phyloP scores from a whole-genome alignment of 1,139 yeast species.

The Pichia cactophila region DNA sequence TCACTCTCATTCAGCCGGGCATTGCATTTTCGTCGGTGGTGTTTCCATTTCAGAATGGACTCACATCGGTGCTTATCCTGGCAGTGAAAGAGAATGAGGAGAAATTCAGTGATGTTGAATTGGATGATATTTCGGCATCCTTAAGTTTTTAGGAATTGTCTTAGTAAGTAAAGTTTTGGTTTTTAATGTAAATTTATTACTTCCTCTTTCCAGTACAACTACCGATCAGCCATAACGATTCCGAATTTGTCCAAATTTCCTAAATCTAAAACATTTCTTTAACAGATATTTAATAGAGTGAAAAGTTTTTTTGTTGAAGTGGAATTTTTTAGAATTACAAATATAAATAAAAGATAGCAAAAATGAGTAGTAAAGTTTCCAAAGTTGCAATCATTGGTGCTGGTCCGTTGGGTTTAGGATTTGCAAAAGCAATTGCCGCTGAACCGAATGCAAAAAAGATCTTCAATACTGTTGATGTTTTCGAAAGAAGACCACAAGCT shows the following conservation, averaged over 20 bases:
- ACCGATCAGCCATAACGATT: no score
- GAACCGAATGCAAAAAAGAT: slow-evolving; percentile 32
- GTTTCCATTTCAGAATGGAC: not conserved
- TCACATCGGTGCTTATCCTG: not conserved
- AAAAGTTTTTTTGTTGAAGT: not conserved
- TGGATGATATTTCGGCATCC: not conserved
- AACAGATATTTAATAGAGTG: not conserved
- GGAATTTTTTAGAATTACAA: not conserved
- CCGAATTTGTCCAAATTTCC: not conserved
- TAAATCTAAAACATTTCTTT: not conserved
- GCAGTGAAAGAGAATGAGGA: not conserved
- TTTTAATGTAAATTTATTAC: not conserved
- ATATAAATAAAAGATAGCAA: not conserved
- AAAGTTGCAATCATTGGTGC: slow-evolving; percentile 42
- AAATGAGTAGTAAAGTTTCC: slow-evolving; percentile 6
- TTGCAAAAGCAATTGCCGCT: slow-evolving; percentile 39
- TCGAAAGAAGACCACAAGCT: slow-evolving; percentile 34
- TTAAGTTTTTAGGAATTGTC: not conserved
- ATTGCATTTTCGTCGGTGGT: not conserved
- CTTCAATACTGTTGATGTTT: slow-evolving; percentile 33
- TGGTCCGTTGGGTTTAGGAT: slow-evolving; percentile 44
- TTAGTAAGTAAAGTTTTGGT: no score
- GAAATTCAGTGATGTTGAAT: not conserved
- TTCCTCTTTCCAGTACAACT: not conserved
- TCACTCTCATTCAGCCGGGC: not conserved